These are phyloP conservation scores for Triadica sebifera DNA, from an alignment of 345 rosid species.

Conservation along the genomic window DNA sequence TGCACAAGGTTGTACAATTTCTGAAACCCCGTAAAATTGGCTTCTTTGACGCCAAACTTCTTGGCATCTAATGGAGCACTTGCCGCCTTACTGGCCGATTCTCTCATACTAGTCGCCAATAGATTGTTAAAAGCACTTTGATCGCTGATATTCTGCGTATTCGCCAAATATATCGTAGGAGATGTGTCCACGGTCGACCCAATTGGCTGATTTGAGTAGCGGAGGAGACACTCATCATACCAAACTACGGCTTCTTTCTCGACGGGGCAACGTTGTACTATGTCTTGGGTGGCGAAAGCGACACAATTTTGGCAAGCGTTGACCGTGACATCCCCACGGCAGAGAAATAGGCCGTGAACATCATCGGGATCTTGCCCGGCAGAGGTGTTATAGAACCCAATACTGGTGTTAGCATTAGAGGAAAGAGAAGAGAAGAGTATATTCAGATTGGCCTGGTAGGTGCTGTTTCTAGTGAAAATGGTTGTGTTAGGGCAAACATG, in stretches of 20 bases:
- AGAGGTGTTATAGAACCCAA: conserved; percentile 24
- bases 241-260: conserved; percentile 22
- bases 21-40: conserved; percentile 15
- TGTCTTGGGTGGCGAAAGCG: conserved; percentile 9
- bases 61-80: conserved; percentile 22
- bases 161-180: neutral
- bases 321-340: conserved; percentile 32
- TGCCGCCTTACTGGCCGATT: conserved; percentile 16
- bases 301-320: conserved; percentile 24
- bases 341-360: conserved; percentile 35
- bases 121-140: conserved; percentile 14
- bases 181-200: neutral
- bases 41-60: conserved; percentile 34
- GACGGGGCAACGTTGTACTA: conserved; percentile 22
- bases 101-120: neutral
- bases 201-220: conserved; percentile 21
- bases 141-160: neutral
- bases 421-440: conserved; percentile 27
- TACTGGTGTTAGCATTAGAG: conserved; percentile 10
- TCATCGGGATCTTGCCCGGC: conserved; percentile 11
- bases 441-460: conserved; percentile 22
- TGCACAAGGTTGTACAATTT: conserved; percentile 41
- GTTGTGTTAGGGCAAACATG: conserved; percentile 10
- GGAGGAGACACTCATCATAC: conserved; percentile 36
- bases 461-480: conserved; percentile 16